A percentile compares a stretch with the other conserved stretches of the same genome.
Conservation (phyloP, 2,329 filamentous ascomycete genomes). For the Sphaerulina populicola region DNA sequence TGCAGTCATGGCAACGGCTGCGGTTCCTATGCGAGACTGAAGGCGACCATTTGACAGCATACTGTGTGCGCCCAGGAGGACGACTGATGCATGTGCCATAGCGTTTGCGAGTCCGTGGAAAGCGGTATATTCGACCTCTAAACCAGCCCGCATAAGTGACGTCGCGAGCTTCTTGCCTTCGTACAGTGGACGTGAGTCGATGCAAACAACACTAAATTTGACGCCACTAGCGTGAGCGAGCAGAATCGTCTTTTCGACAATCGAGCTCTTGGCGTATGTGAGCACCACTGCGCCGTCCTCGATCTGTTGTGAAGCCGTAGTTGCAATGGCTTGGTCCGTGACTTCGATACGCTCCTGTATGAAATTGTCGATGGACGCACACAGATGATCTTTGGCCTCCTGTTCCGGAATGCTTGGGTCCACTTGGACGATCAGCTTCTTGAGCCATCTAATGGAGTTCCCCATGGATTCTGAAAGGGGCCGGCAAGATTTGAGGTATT, state of each 20-base stretch:
- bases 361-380: constrained; percentile 76
- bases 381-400: constrained; percentile 70
- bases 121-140: constrained; percentile 73
- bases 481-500: constrained; percentile 86
- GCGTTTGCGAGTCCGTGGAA: constrained; percentile 69
- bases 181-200: constrained; percentile 66
- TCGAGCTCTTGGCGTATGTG: constrained; percentile 75
- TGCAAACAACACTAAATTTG: constrained; percentile 72
- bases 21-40: constrained; percentile 80
- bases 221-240: constrained; percentile 62
- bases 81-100: constrained; percentile 61
- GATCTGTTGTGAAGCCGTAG: constrained; percentile 67
- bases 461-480: constrained; percentile 95
- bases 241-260: constrained; percentile 75
- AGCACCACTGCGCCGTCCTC: constrained; percentile 71
- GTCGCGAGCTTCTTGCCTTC: constrained; percentile 66
- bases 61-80: constrained; percentile 80
- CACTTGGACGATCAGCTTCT: constrained; percentile 82
- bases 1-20: constrained; percentile 75
- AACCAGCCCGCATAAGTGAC: constrained; percentile 57
- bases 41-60: constrained; percentile 93
- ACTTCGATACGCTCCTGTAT: constrained; percentile 83
- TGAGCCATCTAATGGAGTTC: constrained; percentile 90
- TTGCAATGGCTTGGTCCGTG: constrained; percentile 76
- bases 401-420: constrained; percentile 77